These are phyloP conservation scores for Blastocystis sp. DNA, from an alignment of 352 stramenopile species.

Conservation along the genomic window DNA sequence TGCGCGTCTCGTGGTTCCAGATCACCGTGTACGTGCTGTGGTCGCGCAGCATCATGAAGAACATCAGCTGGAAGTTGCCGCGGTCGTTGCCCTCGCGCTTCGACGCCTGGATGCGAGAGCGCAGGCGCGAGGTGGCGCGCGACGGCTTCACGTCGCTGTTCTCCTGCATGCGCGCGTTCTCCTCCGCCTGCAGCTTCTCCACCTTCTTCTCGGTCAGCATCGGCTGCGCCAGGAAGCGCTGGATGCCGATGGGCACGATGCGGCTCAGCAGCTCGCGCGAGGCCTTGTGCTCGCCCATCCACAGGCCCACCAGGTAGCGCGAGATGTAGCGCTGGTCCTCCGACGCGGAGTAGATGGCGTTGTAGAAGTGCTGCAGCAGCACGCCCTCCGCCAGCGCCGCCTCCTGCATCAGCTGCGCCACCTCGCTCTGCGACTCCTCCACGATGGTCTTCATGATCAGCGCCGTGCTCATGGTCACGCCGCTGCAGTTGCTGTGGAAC, in stretches of 20 bases:
- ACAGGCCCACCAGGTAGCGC: constrained; percentile 89
- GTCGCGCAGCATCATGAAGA: constrained; percentile 86
- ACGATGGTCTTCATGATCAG: constrained; percentile 86
- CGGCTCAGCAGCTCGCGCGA: constrained; percentile 84
- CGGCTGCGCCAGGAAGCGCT: constrained; percentile 83
- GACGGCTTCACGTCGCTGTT: constrained; percentile 73
- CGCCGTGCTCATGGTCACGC: constrained; percentile 78
- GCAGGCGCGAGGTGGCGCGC: constrained; percentile 71
- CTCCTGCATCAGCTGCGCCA: constrained; percentile 82
- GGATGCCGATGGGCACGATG: constrained; percentile 85
- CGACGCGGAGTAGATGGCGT: constrained; percentile 85
- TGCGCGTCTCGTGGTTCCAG: constrained; percentile 85
- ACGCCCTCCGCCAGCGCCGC: constrained; percentile 86
- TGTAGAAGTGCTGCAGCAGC: constrained; percentile 85
- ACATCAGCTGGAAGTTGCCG: constrained; percentile 90
- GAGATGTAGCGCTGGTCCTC: constrained; percentile 87
- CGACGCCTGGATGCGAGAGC: constrained; percentile 73
- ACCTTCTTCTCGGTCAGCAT: constrained; percentile 79
- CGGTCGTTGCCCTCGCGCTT: constrained; percentile 70
- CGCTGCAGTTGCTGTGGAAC: constrained; percentile 83
- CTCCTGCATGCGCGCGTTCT: constrained; percentile 76
- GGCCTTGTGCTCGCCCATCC: constrained; percentile 83
- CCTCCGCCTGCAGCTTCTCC: constrained; percentile 82
- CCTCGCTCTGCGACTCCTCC: constrained; percentile 80
- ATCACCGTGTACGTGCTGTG: constrained; percentile 86